phyloP scores from a whole-genome alignment of 192 early-diverging fungal genomes.

The Funneliformis mosseae region DNA sequence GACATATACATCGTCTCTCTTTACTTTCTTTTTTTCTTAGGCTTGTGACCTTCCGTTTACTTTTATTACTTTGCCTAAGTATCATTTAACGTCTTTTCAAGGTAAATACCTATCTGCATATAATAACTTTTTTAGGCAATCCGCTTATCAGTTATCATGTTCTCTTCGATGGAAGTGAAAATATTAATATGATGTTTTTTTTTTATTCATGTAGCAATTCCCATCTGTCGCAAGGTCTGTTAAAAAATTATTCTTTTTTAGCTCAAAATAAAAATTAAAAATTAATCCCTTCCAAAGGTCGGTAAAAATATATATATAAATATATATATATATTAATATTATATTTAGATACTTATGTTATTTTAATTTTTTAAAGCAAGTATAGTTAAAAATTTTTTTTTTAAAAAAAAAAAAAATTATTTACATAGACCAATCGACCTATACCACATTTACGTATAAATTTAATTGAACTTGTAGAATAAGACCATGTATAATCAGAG shows the following conservation, averaged over 20 bases:
- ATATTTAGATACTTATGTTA: background rate
- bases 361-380: background rate
- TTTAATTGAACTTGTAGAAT: background rate
- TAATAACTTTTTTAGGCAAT: background rate
- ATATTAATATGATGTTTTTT: too few relatives aligned
- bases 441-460: background rate
- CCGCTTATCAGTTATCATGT: background rate
- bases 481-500: conserved; percentile 23
- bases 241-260: background rate
- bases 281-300: background rate
- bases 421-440: background rate
- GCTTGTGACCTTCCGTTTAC: background rate
- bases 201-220: too few relatives aligned
- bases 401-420: background rate
- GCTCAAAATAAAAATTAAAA: too few relatives aligned
- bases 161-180: too few relatives aligned
- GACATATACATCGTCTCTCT: background rate
- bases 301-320: too few relatives aligned
- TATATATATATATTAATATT: too few relatives aligned
- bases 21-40: conserved; percentile 3
- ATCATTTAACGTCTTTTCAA: conserved; percentile 1
- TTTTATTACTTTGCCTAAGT: background rate
- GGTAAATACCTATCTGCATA: background rate
- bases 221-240: too few relatives aligned
- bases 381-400: background rate